Evolutionary conservation across 371 early-diverging fungal genomes (phyloP).

Genomic region (Mucor racemosus): DNA sequence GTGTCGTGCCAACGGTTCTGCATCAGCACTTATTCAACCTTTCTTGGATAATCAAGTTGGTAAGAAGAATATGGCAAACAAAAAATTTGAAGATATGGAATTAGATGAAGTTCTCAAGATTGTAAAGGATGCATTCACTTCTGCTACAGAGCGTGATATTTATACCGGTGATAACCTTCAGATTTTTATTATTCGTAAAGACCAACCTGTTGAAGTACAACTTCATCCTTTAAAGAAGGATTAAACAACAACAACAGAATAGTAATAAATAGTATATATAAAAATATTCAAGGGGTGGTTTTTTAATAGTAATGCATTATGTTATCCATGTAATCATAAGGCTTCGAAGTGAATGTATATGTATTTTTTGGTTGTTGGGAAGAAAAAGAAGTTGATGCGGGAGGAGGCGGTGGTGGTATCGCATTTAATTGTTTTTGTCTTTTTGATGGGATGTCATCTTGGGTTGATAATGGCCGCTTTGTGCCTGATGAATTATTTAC

Average conservation of each 20-base stretch:
- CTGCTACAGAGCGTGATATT: constrained; percentile 99
- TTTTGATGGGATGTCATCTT: background rate
- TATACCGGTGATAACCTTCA: constrained; percentile 99
- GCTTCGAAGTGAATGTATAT: constrained; percentile 21
- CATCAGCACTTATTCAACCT: constrained; percentile 94
- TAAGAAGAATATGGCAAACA: constrained; percentile 67
- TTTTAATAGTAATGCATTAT: constrained; percentile 17
- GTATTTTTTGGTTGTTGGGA: background rate
- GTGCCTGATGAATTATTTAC: background rate
- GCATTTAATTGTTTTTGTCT: background rate
- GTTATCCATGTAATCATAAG: constrained; percentile 22
- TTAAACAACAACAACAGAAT: constrained; percentile 44
- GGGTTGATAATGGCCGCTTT: background rate
- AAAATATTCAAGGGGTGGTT: background rate
- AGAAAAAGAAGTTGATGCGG: background rate
- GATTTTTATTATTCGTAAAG: constrained; percentile 85
- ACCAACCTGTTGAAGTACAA: constrained; percentile 77
- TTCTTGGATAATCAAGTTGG: constrained; percentile 97
- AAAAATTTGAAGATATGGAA: constrained; percentile 42
- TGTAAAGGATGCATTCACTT: constrained; percentile 96
- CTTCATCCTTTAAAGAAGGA: constrained; percentile 80
- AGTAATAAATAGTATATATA: background rate
- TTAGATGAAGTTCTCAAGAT: constrained; percentile 79
- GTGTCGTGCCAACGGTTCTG: constrained; percentile 91
- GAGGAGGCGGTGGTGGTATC: background rate